phyloP scores from a whole-genome alignment of 2,329 filamentous ascomycete species.

The Phialocephala sp. region DNA sequence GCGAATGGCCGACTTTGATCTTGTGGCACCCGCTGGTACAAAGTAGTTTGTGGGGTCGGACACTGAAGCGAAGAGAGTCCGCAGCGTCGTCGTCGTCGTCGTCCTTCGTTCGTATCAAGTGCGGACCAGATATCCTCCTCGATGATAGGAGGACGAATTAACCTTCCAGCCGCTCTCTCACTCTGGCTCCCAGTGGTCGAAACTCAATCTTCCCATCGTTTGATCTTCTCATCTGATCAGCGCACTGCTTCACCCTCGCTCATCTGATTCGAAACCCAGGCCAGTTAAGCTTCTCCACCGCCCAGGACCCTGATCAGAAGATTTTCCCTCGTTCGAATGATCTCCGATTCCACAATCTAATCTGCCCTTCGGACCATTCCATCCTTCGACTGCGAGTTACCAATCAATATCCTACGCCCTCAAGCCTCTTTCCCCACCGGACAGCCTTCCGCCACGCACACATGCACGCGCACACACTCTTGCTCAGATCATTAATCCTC shows the following conservation, averaged over 20 bases:
- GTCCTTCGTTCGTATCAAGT: background rate
- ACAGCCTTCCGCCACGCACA: too few species aligned
- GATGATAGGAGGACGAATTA: too few species aligned
- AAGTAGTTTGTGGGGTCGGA: background rate
- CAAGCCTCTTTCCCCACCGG: background rate
- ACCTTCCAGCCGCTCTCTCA: too few species aligned
- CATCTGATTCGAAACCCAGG: constrained; percentile 2
- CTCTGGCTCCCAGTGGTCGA: background rate
- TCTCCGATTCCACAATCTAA: constrained; percentile 3
- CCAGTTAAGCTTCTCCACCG: background rate
- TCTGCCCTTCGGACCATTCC: background rate
- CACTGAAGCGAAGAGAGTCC: background rate
- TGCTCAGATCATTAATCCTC: constrained; percentile 4
- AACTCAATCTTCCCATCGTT: background rate
- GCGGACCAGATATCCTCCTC: background rate
- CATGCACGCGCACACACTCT: background rate
- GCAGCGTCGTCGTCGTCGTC: background rate
- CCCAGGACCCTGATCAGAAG: background rate
- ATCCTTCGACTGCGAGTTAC: background rate
- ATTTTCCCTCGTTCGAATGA: background rate
- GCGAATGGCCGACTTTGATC: background rate
- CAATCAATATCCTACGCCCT: background rate
- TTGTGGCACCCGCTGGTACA: background rate
- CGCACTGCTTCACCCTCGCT: background rate
- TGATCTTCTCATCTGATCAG: background rate